Conservation (phyloP, 2,329 filamentous ascomycete species). For the Nothomitra cinnamomea region DNA sequence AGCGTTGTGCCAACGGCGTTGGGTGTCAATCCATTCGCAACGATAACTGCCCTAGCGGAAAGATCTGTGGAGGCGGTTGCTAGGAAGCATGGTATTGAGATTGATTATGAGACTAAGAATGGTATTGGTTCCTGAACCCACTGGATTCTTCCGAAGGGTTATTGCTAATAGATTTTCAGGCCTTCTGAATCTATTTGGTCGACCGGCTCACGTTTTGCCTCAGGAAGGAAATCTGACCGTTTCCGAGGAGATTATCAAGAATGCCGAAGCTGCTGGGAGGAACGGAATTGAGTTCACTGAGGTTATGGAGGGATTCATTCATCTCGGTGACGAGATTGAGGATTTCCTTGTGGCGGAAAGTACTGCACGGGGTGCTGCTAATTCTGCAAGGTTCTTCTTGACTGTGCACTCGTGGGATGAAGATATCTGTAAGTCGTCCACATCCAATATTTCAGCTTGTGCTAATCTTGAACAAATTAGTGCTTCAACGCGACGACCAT, state of each 20-base stretch:
- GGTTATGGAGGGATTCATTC: constrained; percentile 44
- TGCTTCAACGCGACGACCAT: constrained; percentile 32
- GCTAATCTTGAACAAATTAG: background rate
- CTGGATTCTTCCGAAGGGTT: no score
- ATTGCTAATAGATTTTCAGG: constrained; percentile 12
- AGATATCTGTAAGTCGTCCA: constrained; percentile 19
- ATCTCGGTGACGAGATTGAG: constrained; percentile 28
- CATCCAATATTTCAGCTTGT: background rate
- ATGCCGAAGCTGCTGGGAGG: constrained; percentile 19
- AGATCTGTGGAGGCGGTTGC: constrained; percentile 38
- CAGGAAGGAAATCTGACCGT: constrained; percentile 21
- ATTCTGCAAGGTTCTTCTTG: constrained; percentile 41
- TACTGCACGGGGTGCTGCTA: constrained; percentile 31
- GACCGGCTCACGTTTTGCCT: constrained; percentile 25
- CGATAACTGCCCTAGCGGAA: constrained; percentile 52
- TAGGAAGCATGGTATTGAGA: constrained; percentile 23
- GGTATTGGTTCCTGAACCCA: constrained; percentile 8
- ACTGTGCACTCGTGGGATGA: constrained; percentile 40
- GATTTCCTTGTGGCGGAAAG: constrained; percentile 37
- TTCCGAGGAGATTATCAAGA: constrained; percentile 24
- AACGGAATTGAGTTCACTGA: constrained; percentile 44
- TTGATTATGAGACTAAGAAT: constrained; percentile 30
- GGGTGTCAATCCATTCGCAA: constrained; percentile 50
- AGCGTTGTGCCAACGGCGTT: constrained; percentile 44
- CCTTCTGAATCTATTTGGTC: constrained; percentile 36